Percentiles rank a stretch among this genome's conserved stretches.
Evolutionary conservation across 2,329 filamentous ascomycete genomes (phyloP).

Genomic region (Colletotrichum eleusines): DNA sequence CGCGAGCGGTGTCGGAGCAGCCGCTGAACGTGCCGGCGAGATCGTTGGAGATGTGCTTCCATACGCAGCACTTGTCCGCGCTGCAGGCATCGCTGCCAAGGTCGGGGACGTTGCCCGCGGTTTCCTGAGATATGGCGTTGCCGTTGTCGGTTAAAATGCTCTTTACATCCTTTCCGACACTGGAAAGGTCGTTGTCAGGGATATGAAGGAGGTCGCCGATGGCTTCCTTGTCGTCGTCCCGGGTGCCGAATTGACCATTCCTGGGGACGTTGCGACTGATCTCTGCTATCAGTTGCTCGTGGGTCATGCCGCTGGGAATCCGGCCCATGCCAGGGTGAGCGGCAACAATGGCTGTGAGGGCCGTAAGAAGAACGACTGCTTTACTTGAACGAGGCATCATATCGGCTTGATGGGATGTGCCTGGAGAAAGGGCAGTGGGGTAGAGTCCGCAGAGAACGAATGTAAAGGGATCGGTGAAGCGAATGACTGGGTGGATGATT

Average conservation of each 20-base stretch:
- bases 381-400: slow-evolving; percentile 9
- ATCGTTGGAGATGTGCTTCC: slow-evolving; percentile 57
- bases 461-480: not conserved
- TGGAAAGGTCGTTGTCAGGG: slow-evolving; percentile 48
- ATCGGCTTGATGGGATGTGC: no score
- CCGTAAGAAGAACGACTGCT: slow-evolving; percentile 22
- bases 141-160: slow-evolving; percentile 49
- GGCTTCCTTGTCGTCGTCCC: slow-evolving; percentile 25
- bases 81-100: slow-evolving; percentile 43
- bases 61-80: slow-evolving; percentile 59
- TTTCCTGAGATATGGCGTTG: slow-evolving; percentile 24
- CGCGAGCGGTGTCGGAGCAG: slow-evolving; percentile 58
- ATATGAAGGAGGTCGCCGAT: slow-evolving; percentile 56
- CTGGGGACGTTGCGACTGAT: not conserved
- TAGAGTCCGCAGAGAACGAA: not conserved
- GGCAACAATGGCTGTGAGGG: slow-evolving; percentile 11
- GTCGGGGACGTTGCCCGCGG: slow-evolving; percentile 45
- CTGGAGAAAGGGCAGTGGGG: not conserved
- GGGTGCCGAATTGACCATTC: not conserved
- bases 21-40: slow-evolving; percentile 53
- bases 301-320: slow-evolving; percentile 19
- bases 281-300: not conserved
- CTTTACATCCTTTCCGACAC: slow-evolving; percentile 53
- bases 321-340: slow-evolving; percentile 45
- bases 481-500: not conserved